Percentiles rank a stretch among this genome's conserved stretches.
Evolutionary conservation across 139 green algal species (phyloP).

Genomic region (Chlorella sp.): DNA sequence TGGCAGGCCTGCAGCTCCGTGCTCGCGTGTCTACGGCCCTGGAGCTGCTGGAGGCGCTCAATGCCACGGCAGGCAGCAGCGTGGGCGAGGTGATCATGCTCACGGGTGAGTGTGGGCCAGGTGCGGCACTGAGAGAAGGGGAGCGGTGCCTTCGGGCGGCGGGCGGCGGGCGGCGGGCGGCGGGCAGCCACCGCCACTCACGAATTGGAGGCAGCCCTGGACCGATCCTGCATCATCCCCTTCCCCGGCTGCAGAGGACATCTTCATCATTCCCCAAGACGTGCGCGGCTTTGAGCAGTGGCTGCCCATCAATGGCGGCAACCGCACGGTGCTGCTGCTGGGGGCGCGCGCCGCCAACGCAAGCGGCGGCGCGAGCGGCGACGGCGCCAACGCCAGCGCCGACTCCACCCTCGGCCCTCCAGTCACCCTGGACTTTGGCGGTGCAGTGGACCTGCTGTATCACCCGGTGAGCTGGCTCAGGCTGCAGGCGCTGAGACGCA

Average conservation of each 20-base stretch:
- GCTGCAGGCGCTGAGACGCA: no score
- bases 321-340: background rate
- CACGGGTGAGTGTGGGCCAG: background rate
- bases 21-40: background rate
- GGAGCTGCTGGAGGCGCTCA: slow-evolving; percentile 1
- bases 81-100: background rate
- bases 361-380: no score
- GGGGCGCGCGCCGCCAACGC: background rate
- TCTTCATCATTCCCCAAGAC: background rate
- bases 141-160: background rate
- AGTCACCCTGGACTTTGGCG: background rate
- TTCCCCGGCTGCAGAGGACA: background rate
- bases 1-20: background rate
- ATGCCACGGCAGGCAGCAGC: background rate
- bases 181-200: no score
- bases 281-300: background rate
- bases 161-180: no score
- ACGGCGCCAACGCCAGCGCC: no score
- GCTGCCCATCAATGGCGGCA: slow-evolving; percentile 11
- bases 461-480: background rate
- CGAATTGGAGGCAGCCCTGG: no score
- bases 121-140: background rate
- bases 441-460: background rate
- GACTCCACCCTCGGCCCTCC: no score
- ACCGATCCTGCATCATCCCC: no score